Base-by-base conservation (phyloP, 768 basidiomycete genomes). In the Leccinum disarticulatum region DNA sequence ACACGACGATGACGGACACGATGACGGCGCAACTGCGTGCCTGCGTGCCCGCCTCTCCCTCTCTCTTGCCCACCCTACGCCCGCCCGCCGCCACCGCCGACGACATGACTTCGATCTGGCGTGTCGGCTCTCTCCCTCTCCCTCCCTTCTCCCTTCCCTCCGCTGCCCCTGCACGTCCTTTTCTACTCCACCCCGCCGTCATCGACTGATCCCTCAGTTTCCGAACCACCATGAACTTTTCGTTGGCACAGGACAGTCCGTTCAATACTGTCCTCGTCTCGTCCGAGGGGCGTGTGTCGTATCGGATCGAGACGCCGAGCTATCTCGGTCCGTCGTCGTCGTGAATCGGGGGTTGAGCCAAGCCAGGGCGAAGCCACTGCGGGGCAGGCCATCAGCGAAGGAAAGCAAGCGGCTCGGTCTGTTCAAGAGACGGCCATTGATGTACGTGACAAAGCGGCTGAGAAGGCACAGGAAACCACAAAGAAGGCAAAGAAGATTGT, bases 311-410 rank as follows among this genome's bases (percentile, higher is more conserved):
- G 17, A 73, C 72, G 0, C 68, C 66, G 25, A 64, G 63, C 14
- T 62, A 59, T 49, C 25, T 50, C 36, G 56, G 48, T 30, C 36
- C 61, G 33, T 41, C 62, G 3, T 55, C 62, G 25, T 22, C 22
- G 80, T 25, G 79, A 79, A 17, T 69, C 75, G 1, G 65, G 66
- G 17, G 60, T 79, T 4, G 70, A 62, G 52, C 65, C 73, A 3
- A 70, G 66, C 5, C 71, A 77, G 0, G 63, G 73, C 15, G 76
- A 76, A 41, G 70, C 65, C 41, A 64, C 71, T 11, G 73, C 67
- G 9, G 62, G 61, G 3, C 68, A 77, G 31, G 67, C 59, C 1
- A 54, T 67, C 14, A 54, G 57, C 11, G 66, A 68, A 50, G 67
- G 59, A 2, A 62, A 63, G 46, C 53, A 57, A 35, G 22, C 64